phyloP scores from a whole-genome alignment of 495 filamentous ascomycete genomes.

The Xylaria castorea region DNA sequence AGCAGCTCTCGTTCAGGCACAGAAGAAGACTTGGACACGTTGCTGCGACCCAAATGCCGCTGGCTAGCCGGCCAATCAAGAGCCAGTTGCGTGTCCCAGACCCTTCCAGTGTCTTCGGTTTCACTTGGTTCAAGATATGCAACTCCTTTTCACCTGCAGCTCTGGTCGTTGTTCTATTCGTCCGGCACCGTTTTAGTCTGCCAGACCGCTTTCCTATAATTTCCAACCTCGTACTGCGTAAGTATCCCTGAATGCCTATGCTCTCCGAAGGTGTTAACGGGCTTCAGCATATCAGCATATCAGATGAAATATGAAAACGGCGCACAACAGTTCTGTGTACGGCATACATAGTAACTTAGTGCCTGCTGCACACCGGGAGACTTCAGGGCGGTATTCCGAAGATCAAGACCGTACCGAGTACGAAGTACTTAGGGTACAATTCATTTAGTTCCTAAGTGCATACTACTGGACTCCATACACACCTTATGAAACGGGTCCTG shows the following conservation, averaged over 20 bases:
- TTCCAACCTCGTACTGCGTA: slow-evolving; percentile 35
- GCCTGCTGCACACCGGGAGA: not conserved
- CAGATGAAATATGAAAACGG: not conserved
- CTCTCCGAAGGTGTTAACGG: too few species aligned
- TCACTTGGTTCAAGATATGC: slow-evolving; percentile 38
- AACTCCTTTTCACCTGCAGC: slow-evolving; percentile 29
- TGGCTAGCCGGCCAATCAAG: slow-evolving; percentile 33
- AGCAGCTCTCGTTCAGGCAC: slow-evolving; percentile 16
- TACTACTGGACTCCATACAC: slow-evolving; percentile 16
- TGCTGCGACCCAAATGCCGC: slow-evolving; percentile 40
- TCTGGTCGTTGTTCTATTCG: slow-evolving; percentile 11
- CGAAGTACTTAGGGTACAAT: too few species aligned
- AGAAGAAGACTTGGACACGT: slow-evolving; percentile 36
- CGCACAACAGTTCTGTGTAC: not conserved
- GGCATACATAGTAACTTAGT: not conserved
- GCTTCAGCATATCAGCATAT: slow-evolving; percentile 13
- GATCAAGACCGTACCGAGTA: not conserved
- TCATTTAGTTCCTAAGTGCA: slow-evolving; percentile 1
- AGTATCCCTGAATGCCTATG: slow-evolving; percentile 20
- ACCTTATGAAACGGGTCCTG: slow-evolving; percentile 19
- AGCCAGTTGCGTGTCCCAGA: slow-evolving; percentile 23
- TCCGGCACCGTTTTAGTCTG: slow-evolving; percentile 19
- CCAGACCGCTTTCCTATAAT: slow-evolving; percentile 41
- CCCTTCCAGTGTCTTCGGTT: slow-evolving; percentile 45
- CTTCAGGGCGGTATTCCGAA: not conserved